Conservation (phyloP, 2,329 filamentous ascomycete genomes). For the Ceratocystis albifundus region DNA sequence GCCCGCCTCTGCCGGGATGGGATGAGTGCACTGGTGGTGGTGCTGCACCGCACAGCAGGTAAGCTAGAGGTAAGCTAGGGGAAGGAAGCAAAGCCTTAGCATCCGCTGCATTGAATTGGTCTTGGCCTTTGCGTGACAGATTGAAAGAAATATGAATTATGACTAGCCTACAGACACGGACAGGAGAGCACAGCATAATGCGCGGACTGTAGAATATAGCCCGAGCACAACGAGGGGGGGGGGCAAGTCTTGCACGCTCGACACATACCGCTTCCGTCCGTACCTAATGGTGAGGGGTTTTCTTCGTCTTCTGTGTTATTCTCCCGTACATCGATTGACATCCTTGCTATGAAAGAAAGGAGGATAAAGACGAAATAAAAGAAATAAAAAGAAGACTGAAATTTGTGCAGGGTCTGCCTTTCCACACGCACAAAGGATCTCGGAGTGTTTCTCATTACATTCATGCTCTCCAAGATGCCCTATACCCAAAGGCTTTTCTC, state of each 20-base stretch:
- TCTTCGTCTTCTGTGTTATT: no score
- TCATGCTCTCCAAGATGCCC: neutral
- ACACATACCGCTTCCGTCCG: no score
- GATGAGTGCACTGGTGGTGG: no score
- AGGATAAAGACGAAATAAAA: no score
- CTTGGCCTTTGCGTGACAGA: neutral
- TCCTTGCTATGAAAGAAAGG: no score
- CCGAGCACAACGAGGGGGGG: no score
- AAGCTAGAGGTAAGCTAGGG: neutral
- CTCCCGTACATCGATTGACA: no score
- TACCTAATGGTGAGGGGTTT: no score
- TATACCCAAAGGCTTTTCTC: neutral
- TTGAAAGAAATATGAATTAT: conserved; percentile 9
- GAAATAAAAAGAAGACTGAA: neutral
- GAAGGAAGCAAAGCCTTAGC: neutral
- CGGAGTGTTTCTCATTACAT: neutral
- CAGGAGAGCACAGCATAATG: neutral
- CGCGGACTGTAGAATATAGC: no score
- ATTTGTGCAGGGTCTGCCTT: neutral
- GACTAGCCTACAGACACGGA: neutral
- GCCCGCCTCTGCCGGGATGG: no score
- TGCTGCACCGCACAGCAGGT: no score
- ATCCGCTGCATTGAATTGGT: neutral
- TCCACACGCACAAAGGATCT: neutral
- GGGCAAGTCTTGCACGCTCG: no score